Evolutionary conservation across 2,329 filamentous ascomycete genomes (phyloP).

Genomic region (Nectriaceae sp.): DNA sequence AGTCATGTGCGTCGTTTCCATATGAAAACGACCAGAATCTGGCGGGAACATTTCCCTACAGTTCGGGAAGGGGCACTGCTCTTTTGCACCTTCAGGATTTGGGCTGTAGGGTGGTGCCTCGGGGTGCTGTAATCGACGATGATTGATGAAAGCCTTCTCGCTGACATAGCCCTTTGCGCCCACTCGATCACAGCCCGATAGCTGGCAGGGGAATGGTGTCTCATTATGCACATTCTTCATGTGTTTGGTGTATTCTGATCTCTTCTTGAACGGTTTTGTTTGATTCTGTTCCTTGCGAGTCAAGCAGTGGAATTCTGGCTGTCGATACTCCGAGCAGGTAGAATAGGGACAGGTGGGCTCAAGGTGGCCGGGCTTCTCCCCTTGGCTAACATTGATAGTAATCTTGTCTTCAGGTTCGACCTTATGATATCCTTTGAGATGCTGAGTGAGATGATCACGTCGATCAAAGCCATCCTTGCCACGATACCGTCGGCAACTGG

Average conservation of each 20-base stretch:
- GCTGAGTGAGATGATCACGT: conserved; percentile 2
- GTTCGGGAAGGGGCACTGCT: background rate
- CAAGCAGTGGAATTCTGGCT: background rate
- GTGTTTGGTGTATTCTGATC: background rate
- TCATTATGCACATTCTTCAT: background rate
- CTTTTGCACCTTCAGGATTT: background rate
- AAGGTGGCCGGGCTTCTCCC: background rate
- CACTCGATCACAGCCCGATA: background rate
- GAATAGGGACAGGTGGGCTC: background rate
- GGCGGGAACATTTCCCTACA: background rate
- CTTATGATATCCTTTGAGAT: background rate
- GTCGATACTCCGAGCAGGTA: background rate
- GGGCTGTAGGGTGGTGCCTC: background rate
- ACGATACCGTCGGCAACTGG: background rate
- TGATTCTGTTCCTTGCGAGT: background rate
- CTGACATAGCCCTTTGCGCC: background rate
- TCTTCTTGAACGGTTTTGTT: background rate
- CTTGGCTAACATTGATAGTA: no score
- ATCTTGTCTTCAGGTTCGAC: background rate
- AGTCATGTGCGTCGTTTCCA: background rate
- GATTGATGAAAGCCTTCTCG: background rate
- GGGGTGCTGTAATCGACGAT: background rate
- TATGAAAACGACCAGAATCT: no score
- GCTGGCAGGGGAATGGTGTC: background rate
- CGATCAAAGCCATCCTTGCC: background rate